Conservation (phyloP, 2,329 filamentous ascomycete species). For the Laburnicola sp. region DNA sequence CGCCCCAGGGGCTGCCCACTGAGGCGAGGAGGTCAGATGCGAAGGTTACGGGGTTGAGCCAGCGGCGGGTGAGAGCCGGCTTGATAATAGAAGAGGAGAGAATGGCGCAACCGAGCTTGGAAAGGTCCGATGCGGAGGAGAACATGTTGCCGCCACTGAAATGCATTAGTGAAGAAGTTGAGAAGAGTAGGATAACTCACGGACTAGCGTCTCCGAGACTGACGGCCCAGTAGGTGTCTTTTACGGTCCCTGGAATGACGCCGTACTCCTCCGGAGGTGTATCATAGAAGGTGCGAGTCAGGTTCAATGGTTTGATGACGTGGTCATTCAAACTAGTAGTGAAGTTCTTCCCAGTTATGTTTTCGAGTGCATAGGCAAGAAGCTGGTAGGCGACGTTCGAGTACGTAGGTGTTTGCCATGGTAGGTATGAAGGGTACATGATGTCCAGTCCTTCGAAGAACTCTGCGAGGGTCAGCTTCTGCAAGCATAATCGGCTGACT, state of each 20-base stretch:
- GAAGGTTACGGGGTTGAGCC: constrained; percentile 27
- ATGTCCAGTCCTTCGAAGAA: constrained; percentile 41
- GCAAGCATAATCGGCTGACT: neutral
- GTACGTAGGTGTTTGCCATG: constrained; percentile 40
- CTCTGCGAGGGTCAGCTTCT: constrained; percentile 23
- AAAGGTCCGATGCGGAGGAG: constrained; percentile 22
- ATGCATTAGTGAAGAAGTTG: constrained; percentile 1
- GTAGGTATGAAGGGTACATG: constrained; percentile 38
- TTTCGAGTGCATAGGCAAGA: constrained; percentile 46
- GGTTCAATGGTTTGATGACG: constrained; percentile 45
- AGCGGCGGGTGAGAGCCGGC: constrained; percentile 20
- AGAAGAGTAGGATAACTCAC: constrained; percentile 11
- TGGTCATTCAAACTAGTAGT: constrained; percentile 40
- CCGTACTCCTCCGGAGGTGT: constrained; percentile 28
- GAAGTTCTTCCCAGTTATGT: constrained; percentile 45
- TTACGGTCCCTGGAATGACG: constrained; percentile 43
- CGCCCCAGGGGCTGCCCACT: constrained; percentile 30
- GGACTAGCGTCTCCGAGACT: constrained; percentile 26
- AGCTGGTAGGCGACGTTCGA: constrained; percentile 45
- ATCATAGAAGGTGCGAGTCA: constrained; percentile 45
- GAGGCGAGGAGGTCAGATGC: constrained; percentile 18
- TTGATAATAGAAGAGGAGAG: constrained; percentile 24
- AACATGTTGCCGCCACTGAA: constrained; percentile 35
- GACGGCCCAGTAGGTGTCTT: constrained; percentile 26
- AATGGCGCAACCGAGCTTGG: constrained; percentile 24